Percentiles rank a stretch among this genome's conserved stretches.
These are phyloP conservation scores for Xylaria sp. DNA, from an alignment of 2,329 filamentous ascomycete species.

Conservation along the genomic window DNA sequence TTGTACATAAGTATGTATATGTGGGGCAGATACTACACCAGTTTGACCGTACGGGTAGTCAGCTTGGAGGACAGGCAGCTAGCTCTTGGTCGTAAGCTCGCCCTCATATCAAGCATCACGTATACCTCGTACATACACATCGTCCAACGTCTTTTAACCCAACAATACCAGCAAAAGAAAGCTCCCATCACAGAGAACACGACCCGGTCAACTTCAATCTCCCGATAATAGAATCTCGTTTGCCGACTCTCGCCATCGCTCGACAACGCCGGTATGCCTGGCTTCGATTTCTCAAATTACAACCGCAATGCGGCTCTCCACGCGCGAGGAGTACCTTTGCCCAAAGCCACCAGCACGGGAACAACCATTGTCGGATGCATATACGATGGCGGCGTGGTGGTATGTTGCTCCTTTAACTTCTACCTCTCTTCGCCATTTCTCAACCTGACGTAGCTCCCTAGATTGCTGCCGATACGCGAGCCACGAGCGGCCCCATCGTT, in stretches of 20 bases:
- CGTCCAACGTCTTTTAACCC: constrained; percentile 11
- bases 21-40: constrained; percentile 3
- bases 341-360: constrained; percentile 97
- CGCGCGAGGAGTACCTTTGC: constrained; percentile 90
- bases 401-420: constrained; percentile 57
- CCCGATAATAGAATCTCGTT: not conserved
- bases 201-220: not conserved
- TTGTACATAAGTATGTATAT: not conserved
- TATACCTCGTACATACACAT: not conserved
- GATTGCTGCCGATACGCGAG: constrained; percentile 98
- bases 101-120: constrained; percentile 26
- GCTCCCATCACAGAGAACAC: not conserved
- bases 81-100: constrained; percentile 47
- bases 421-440: constrained; percentile 5
- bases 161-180: constrained; percentile 5
- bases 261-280: constrained; percentile 75
- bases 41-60: not conserved
- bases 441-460: constrained; percentile 51
- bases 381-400: constrained; percentile 95
- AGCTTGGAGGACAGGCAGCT: constrained; percentile 42
- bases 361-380: constrained; percentile 99
- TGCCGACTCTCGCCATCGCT: not conserved
- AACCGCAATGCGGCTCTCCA: constrained; percentile 98
- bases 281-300: constrained; percentile 99
- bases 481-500: constrained; percentile 96